Evolutionary conservation across 2,329 filamentous ascomycete species (phyloP), one percentile per base, ranked within the genome.

Genomic region (Cladophialophora carrionii): DNA sequence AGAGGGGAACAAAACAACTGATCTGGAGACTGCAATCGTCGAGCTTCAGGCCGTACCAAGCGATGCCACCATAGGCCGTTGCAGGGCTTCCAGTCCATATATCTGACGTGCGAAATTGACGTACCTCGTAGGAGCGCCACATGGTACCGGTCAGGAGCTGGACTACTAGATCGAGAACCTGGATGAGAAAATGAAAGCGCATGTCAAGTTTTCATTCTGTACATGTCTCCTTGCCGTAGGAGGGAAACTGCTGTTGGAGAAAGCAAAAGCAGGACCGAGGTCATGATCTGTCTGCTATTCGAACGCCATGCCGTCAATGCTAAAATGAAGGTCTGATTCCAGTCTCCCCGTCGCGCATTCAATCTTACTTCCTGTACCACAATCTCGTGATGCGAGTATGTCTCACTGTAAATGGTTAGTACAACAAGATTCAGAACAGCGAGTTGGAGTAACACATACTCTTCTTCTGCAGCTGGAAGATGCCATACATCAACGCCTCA

Each of bases 401-500:
- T 66, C 71, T 67, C 84, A 91, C 70, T 72, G 51, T 37, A 14
- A 24, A n/a, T 46, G 17, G 60, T 68, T 56, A 67, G 64, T 12
- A 54, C 24, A 37, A 46, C 32, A 26, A 31, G 3, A 26, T 20
- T 55, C 32, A 48, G 5, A 7, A 20, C 20, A 59, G 31, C 31
- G 51, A 20, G 6, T 17, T 41, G 22, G 22, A 59, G 17, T 20
- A 34, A 22, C 14, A 51, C 70, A 56, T 63, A 72, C 70, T 90
- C 84, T 91, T 91, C 76, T 87, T 87, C 79, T 92, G 89, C 63
- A 92, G 77, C 77, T 90, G 87, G 78, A 92, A 90, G 74, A 92
- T 88, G 12, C 88, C 82, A 68, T 83, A 83, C 75, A 84, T 78
- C 68, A 84, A 74, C 20, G 82, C 82, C 72, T 84, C 82, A 29